Evolutionary conservation across 1,284 basidiomycete genomes (phyloP), one percentile per base, ranked within the genome.

Genomic region (Cutaneotrichosporon dermatis): DNA sequence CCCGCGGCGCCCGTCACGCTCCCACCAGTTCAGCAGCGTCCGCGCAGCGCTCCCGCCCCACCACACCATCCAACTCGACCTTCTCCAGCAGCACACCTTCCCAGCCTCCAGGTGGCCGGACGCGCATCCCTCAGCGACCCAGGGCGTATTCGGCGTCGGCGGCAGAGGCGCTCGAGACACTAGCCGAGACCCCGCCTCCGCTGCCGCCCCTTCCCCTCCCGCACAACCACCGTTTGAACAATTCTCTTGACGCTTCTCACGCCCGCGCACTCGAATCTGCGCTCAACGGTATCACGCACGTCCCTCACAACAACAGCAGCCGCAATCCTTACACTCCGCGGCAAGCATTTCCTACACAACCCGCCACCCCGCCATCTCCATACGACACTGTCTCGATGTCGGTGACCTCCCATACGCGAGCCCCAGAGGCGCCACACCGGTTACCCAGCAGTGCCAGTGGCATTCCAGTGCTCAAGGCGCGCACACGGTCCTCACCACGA

Each of bases 381-480:
- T n/a, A 41, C 37, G n/a, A 16, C 40, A 62, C 25, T 25, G 25
- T 25, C 25, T 25, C 25, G 25, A 25, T 62, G 61, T 59, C 57
- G 12, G 50, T 51, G 16, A 35, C 49, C 34, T 60, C 59, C 6
- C 25, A 25, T 25, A 56, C 60, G 15, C 51, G 34, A 12, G 54
- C 57, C 25, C 61, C 61, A 12, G 57, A 62, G 46, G 57, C 57
- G 3, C 60, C 60, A 3, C 51, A 59, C 42, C 44, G 55, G 7
- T 48, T 62, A 10, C 36, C 10, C 39, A 34, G n/a, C n/a, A 46
- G 44, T 13, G 37, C 49, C 9, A 61, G 60, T 2, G 60, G 59
- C 41, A 66, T 66, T 34, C 65, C 65, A 3, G 59, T 68, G 4
- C 59, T 64, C 48, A 59, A 61, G 48, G 42, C 55, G 15, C 63